A percentile compares a stretch with the other conserved stretches of the same genome.
These are phyloP conservation scores for Pyricularia grisea DNA, from an alignment of 2,329 filamentous ascomycete genomes.

Conservation along the genomic window DNA sequence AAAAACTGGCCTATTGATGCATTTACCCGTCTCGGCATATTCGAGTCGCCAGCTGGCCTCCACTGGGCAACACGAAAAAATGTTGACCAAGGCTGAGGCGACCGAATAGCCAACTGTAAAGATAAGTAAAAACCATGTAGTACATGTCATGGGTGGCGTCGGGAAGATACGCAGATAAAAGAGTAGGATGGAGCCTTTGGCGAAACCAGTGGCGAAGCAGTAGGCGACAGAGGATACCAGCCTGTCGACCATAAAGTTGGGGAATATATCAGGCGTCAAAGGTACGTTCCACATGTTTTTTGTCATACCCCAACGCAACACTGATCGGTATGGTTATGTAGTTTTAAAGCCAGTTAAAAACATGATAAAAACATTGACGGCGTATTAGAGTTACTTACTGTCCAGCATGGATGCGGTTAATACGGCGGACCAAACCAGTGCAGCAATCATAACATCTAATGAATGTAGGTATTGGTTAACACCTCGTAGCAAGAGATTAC, in stretches of 20 bases:
- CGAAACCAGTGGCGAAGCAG: conserved; percentile 19
- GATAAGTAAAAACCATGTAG: conserved; percentile 16
- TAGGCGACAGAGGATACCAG: conserved; percentile 20
- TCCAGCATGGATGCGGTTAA: neutral
- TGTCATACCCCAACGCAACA: conserved; percentile 23
- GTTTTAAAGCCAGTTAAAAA: too few relatives aligned
- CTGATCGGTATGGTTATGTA: neutral
- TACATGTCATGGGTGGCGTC: conserved; percentile 37
- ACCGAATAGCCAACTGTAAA: neutral
- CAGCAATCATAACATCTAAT: too few relatives aligned
- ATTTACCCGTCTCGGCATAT: neutral
- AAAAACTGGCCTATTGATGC: neutral
- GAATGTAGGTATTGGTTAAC: too few relatives aligned
- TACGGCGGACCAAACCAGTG: too few relatives aligned
- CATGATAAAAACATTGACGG: neutral
- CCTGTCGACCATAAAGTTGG: conserved; percentile 9
- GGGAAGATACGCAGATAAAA: conserved; percentile 30
- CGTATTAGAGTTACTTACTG: neutral
- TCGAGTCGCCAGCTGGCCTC: neutral
- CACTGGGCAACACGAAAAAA: neutral
- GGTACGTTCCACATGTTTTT: conserved; percentile 33
- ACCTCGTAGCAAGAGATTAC: too few relatives aligned
- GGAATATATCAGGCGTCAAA: conserved; percentile 11
- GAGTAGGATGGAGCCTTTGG: conserved; percentile 24
- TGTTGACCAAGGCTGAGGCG: neutral